Evolutionary conservation across 441 rosid genomes (phyloP), one percentile per base, ranked within the genome.

Genomic region (Adansonia rubrostipa): DNA sequence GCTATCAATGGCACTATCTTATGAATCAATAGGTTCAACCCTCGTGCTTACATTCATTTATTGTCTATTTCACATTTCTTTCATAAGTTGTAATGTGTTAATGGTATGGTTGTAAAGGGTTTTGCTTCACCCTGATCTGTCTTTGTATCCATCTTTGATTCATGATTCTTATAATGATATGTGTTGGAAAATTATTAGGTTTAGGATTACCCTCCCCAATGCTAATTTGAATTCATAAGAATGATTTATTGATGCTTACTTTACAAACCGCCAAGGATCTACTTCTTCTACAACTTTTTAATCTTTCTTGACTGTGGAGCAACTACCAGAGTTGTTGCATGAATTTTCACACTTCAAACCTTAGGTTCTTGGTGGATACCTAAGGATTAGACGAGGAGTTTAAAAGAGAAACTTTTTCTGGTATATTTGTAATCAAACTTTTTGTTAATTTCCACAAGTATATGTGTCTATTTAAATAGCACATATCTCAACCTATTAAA

Each of bases 151-250:
- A 71, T 28, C 47, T 71, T 51, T 71, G 60, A 28, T 51, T 51
- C 61, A 50, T 71, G 74, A 71, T 71, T 28, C 24, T 28, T 60
- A 9, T 71, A 71, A 50, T 71, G 68, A 63, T 63, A 33, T 63
- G 45, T 6, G 68, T 63, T 33, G 68, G 68, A 33, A 28, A 63
- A 36, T 33, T 33, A 36, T 4, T 63, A 63, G 45, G 11, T 63
- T 63, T 15, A 33, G 47, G 14, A 63, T 63, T 63, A 14, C 33
- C 11, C 5, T 33, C 68, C 36, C 68, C 68, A 63, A 63, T 63
- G 47, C 45, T 33, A 63, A 33, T 63, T 63, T 63, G 45, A 15
- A 33, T 33, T 63, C 68, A n/a, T 33, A 63, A 36, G 68, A 63
- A 33, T 17, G 17, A 33, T 63, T 36, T 33, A 8, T 17, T 2